Evolutionary conservation across 148 eudicot species (phyloP).

Genomic region (Polygonum maritimum): DNA sequence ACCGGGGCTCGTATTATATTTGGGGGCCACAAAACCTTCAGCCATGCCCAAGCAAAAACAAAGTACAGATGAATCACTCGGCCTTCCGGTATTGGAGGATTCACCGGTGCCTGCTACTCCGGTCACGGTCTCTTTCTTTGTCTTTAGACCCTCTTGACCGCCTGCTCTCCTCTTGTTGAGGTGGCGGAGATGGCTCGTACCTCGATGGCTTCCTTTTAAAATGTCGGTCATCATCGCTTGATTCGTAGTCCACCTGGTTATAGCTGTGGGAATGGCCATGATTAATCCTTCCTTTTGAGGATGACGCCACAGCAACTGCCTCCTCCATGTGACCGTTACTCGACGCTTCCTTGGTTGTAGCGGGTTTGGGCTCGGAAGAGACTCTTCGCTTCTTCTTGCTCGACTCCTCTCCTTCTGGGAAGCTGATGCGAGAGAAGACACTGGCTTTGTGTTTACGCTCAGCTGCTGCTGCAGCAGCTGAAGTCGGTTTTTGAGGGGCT

Average conservation of each 20-base stretch:
- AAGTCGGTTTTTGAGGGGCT: slow-evolving; percentile 10
- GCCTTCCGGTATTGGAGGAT: not conserved
- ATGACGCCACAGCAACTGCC: not conserved
- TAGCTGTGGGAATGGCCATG: not conserved
- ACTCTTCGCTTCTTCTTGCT: slow-evolving; percentile 40
- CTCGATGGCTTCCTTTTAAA: slow-evolving; percentile 74
- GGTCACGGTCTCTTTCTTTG: slow-evolving; percentile 9
- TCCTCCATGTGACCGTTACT: slow-evolving; percentile 1
- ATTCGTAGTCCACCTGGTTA: slow-evolving; percentile 29
- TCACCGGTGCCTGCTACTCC: slow-evolving; percentile 16
- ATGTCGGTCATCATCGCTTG: slow-evolving; percentile 68
- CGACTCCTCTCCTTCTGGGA: slow-evolving; percentile 29
- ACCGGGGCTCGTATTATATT: not conserved
- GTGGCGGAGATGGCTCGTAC: slow-evolving; percentile 51
- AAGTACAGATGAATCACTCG: not conserved
- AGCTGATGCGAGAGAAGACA: slow-evolving; percentile 70
- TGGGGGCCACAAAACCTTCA: not conserved
- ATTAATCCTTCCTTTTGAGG: not conserved
- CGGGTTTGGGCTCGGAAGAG: slow-evolving; percentile 15
- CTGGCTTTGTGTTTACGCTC: slow-evolving; percentile 53
- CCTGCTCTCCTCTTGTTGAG: slow-evolving; percentile 25
- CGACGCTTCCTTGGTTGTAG: slow-evolving; percentile 7
- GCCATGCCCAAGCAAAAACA: not conserved
- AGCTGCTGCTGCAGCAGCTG: slow-evolving; percentile 17
- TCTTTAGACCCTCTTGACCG: slow-evolving; percentile 15